Evolutionary conservation across 192 early-diverging fungal species (phyloP).

Genomic region (Globomyces pollinis-pini): DNA sequence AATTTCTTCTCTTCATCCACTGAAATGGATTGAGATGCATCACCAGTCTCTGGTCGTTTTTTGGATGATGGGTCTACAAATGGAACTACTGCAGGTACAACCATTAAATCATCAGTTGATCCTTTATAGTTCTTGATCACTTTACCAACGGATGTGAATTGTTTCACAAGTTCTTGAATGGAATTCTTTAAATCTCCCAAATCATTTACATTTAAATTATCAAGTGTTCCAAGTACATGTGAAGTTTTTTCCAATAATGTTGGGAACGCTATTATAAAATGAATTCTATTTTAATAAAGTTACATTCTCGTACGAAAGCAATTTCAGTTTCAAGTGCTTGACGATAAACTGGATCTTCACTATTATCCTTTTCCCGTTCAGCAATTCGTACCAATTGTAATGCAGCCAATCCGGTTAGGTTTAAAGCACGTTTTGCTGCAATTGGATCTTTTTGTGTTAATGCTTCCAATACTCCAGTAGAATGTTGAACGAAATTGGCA

Average conservation of each 20-base stretch:
- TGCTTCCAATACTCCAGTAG: not conserved
- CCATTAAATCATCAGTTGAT: not conserved
- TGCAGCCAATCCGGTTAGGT: not conserved
- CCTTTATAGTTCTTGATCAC: not conserved
- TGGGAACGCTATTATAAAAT: not conserved
- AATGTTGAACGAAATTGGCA: not conserved
- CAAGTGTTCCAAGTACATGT: too few species aligned
- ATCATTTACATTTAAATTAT: not conserved
- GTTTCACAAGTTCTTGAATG: not conserved
- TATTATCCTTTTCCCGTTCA: slow-evolving; percentile 13
- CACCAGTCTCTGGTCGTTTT: not conserved
- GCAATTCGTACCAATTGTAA: slow-evolving; percentile 3
- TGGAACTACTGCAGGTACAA: not conserved
- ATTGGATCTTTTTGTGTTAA: not conserved
- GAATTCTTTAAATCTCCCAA: not conserved
- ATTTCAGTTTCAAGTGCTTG: slow-evolving; percentile 5
- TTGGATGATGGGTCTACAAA: not conserved
- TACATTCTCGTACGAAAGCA: not conserved
- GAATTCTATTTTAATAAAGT: not conserved
- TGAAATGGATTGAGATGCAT: not conserved
- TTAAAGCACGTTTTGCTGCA: not conserved
- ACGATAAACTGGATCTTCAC: slow-evolving; percentile 5
- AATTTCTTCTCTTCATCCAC: slow-evolving; percentile 9
- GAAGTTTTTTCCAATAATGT: too few species aligned
- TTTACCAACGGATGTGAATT: not conserved